Evolutionary conservation across 176 grass and related monocot species (phyloP).

Genomic region (Paspalum vaginatum): DNA sequence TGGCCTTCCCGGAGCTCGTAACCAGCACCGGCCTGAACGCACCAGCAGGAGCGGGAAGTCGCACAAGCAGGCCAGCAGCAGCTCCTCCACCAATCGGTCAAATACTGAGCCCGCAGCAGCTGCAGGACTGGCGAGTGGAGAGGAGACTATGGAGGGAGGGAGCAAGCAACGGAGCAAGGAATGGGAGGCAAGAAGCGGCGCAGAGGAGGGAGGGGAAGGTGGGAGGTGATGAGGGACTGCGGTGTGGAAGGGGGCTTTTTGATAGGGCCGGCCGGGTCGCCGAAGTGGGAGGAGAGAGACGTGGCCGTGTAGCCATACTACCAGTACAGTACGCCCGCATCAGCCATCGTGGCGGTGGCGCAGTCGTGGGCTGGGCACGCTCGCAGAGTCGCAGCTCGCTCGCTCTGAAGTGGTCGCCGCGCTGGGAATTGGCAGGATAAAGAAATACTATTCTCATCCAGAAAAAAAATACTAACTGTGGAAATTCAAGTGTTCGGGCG

Average conservation of each 20-base stretch:
- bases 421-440: constrained; percentile 7
- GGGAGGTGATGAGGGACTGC: constrained; percentile 6
- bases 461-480: not conserved
- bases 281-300: constrained; percentile 45
- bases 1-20: not conserved
- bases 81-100: constrained; percentile 11
- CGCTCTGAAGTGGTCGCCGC: constrained; percentile 34
- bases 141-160: too few species aligned
- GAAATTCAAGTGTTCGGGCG: constrained; percentile 4
- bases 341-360: constrained; percentile 23
- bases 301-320: constrained; percentile 50
- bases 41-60: not conserved
- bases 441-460: not conserved
- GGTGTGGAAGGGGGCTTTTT: constrained; percentile 41
- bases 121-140: constrained; percentile 11
- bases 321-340: not conserved
- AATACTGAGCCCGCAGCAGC: constrained; percentile 22
- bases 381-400: too few species aligned
- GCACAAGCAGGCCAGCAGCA: not conserved
- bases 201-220: not conserved
- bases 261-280: constrained; percentile 15
- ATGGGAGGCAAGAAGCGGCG: not conserved
- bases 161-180: not conserved
- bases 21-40: constrained; percentile 15
- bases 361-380: not conserved